A percentile compares a stretch with the other conserved stretches of the same genome.
phyloP scores from a whole-genome alignment of 2,329 filamentous ascomycete species.

The Penicillium occitanis region DNA sequence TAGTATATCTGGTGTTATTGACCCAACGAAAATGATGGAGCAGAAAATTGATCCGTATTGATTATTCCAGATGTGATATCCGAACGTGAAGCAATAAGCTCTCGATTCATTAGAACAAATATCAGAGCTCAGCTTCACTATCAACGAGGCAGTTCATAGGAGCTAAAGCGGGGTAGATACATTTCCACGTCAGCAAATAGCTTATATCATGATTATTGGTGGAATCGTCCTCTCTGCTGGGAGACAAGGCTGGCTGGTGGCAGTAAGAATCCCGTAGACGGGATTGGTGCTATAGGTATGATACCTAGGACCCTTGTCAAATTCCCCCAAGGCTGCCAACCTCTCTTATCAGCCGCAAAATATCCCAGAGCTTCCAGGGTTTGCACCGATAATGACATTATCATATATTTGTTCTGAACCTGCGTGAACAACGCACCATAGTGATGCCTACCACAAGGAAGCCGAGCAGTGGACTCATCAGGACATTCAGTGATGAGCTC shows the following conservation, averaged over 20 bases:
- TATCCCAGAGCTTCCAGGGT: not conserved
- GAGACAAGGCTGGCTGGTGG: not conserved
- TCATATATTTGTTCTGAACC: not conserved
- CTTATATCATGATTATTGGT: not conserved
- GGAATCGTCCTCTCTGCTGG: not conserved
- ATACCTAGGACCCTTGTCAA: not conserved
- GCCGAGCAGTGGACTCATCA: conserved; percentile 1
- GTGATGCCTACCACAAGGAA: not conserved
- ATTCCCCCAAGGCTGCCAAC: not conserved
- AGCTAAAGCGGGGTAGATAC: not conserved
- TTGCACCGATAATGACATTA: not conserved
- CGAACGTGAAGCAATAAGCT: not conserved
- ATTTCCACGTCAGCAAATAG: not conserved
- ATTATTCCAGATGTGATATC: not conserved
- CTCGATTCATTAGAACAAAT: not conserved
- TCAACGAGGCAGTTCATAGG: not conserved
- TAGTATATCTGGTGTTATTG: not conserved
- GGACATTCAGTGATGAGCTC: conserved; percentile 8
- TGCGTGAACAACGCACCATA: not conserved
- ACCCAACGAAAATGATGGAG: not conserved
- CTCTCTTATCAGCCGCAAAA: not conserved
- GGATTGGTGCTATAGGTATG: not conserved
- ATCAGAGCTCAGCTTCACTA: not conserved
- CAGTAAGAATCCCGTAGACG: not conserved
- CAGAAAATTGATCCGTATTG: not conserved